Evolutionary conservation across 495 filamentous ascomycete species (phyloP).

Genomic region (Hyaloscypha bicolor): DNA sequence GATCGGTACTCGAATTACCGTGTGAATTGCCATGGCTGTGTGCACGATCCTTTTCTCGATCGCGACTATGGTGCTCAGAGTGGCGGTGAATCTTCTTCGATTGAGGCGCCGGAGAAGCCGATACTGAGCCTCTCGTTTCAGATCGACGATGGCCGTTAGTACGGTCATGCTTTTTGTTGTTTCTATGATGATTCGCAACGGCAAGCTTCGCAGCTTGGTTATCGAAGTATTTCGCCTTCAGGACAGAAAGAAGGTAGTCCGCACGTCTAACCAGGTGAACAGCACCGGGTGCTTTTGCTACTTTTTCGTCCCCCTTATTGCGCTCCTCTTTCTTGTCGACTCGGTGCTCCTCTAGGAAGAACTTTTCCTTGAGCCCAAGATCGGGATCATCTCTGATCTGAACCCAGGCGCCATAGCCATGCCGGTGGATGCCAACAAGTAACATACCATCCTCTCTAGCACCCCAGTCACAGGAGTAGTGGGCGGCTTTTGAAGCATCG

Average conservation of each 20-base stretch:
- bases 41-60: conserved; percentile 31
- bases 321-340: conserved; percentile 96
- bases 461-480: conserved; percentile 88
- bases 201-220: conserved; percentile 73
- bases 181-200: conserved; percentile 87
- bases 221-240: conserved; percentile 76
- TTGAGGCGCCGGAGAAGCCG: conserved; percentile 60
- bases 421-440: conserved; percentile 84
- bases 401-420: conserved; percentile 93
- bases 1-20: conserved; percentile 5
- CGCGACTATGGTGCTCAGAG: conserved; percentile 26
- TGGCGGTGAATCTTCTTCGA: conserved; percentile 39
- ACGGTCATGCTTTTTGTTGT: conserved; percentile 66
- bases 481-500: conserved; percentile 84
- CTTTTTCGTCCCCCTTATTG: conserved; percentile 71
- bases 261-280: conserved; percentile 94
- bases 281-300: conserved; percentile 88
- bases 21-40: conserved; percentile 24
- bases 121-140: conserved; percentile 53
- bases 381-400: conserved; percentile 91
- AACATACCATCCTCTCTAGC: conserved; percentile 96
- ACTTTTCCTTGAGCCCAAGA: conserved; percentile 84
- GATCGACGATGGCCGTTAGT: conserved; percentile 54
- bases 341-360: conserved; percentile 97
- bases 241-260: conserved; percentile 89